A percentile compares a stretch with the other conserved stretches of the same genome.
These are phyloP conservation scores for Schizochytrium sp. DNA, from an alignment of 108 stramenopile genomes.

Conservation along the genomic window DNA sequence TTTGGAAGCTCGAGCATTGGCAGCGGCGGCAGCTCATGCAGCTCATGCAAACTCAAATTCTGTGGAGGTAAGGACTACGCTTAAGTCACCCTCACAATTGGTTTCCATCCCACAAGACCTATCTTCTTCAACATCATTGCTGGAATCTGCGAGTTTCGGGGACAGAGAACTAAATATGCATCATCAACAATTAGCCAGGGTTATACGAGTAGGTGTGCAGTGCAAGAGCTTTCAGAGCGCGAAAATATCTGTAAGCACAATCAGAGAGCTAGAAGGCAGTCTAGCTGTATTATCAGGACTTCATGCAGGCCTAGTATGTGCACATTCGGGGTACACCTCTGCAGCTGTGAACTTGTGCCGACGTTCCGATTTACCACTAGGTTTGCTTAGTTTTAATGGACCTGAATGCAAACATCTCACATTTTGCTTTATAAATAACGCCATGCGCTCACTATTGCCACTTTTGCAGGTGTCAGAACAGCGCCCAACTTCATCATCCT, in stretches of 20 bases:
- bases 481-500: neutral
- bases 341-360: neutral
- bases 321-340: neutral
- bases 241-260: neutral
- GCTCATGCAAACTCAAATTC: no score
- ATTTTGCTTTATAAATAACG: conserved; percentile 1
- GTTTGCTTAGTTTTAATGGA: neutral
- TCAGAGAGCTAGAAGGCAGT: conserved; percentile 9
- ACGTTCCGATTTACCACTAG: neutral
- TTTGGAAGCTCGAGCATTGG: no score
- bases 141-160: no score
- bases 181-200: no score
- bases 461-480: neutral
- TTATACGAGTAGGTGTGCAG: neutral
- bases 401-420: neutral
- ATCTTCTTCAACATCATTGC: no score
- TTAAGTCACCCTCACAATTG: no score
- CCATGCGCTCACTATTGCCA: conserved; percentile 20
- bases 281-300: neutral
- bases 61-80: no score
- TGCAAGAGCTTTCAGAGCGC: conserved; percentile 31
- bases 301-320: neutral
- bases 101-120: no score
- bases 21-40: no score
- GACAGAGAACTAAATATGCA: no score